These are phyloP conservation scores for Phytophthora rubi DNA, from an alignment of 352 stramenopile species.

Conservation along the genomic window DNA sequence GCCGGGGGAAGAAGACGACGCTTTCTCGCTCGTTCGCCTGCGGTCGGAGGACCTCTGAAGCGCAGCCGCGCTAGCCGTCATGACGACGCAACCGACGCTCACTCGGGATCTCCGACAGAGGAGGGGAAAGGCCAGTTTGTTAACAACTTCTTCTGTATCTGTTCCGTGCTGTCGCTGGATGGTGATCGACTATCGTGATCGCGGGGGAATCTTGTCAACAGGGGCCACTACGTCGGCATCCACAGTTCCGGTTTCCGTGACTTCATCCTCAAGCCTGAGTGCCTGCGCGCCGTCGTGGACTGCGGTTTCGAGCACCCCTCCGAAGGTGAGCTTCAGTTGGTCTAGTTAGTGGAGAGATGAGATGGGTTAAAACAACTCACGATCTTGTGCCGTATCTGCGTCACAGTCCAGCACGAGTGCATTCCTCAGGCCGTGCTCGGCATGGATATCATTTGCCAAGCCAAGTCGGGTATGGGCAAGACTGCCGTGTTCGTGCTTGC, in stretches of 20 bases:
- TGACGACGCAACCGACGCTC: conserved; percentile 32
- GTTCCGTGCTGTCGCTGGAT: conserved; percentile 46
- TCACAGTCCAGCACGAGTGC: conserved; percentile 97
- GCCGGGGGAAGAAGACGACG: conserved; percentile 24
- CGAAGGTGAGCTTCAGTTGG: conserved; percentile 84
- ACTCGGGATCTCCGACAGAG: conserved; percentile 22
- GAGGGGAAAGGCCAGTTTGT: conserved; percentile 53
- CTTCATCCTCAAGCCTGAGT: conserved; percentile 99
- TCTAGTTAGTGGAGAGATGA: background rate
- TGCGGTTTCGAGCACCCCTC: conserved; percentile 99
- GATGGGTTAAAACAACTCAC: conserved; percentile 17
- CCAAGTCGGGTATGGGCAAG: conserved; percentile 99
- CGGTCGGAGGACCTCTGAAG: conserved; percentile 26
- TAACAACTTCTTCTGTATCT: conserved; percentile 90
- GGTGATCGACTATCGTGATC: conserved; percentile 32
- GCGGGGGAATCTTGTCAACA: conserved; percentile 49
- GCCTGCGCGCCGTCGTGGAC: conserved; percentile 98
- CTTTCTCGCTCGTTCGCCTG: conserved; percentile 28
- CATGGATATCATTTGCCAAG: conserved; percentile 99
- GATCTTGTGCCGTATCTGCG: conserved; percentile 2
- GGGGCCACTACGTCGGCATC: conserved; percentile 99
- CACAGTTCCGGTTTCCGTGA: conserved; percentile 99
- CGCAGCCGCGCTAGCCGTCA: conserved; percentile 18
- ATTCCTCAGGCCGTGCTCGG: conserved; percentile 99
- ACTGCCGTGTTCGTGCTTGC: conserved; percentile 99